These are phyloP conservation scores for Exutisphaerella laricina DNA, from an alignment of 2,329 filamentous ascomycete species.

Conservation along the genomic window DNA sequence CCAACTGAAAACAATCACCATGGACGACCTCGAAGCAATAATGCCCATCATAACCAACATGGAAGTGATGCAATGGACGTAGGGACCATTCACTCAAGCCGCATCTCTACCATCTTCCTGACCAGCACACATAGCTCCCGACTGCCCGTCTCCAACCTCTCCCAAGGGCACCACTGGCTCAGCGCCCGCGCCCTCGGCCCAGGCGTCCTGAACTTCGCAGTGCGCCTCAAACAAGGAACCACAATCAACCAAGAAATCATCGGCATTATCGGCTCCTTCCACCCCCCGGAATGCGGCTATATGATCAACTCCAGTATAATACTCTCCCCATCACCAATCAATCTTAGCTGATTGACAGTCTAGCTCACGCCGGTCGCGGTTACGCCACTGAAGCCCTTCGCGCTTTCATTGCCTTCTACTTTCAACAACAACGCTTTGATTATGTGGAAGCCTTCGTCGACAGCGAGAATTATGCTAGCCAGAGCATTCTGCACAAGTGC, in stretches of 20 bases:
- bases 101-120: slow-evolving; percentile 32
- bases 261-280: slow-evolving; percentile 39
- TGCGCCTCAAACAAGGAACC: slow-evolving; percentile 47
- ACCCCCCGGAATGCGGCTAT: slow-evolving; percentile 41
- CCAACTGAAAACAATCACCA: slow-evolving; percentile 17
- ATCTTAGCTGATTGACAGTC: background rate
- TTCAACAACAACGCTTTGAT: slow-evolving; percentile 35
- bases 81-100: slow-evolving; percentile 42
- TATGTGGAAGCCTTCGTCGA: slow-evolving; percentile 45
- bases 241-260: slow-evolving; percentile 53
- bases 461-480: slow-evolving; percentile 48
- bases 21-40: slow-evolving; percentile 18
- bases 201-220: slow-evolving; percentile 53
- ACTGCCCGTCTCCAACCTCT: slow-evolving; percentile 12
- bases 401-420: slow-evolving; percentile 40
- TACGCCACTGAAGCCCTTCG: slow-evolving; percentile 42
- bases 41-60: slow-evolving; percentile 51
- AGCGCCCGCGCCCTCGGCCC: slow-evolving; percentile 32
- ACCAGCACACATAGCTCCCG: slow-evolving; percentile 38
- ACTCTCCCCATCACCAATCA: background rate
- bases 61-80: slow-evolving; percentile 59
- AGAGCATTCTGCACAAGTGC: slow-evolving; percentile 51
- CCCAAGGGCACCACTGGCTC: slow-evolving; percentile 35
- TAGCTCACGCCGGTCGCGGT: slow-evolving; percentile 33
- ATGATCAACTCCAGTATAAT: slow-evolving; percentile 36